Evolutionary conservation across 169 alveolate species (phyloP).

Genomic region (Sarcocystis neurona): DNA sequence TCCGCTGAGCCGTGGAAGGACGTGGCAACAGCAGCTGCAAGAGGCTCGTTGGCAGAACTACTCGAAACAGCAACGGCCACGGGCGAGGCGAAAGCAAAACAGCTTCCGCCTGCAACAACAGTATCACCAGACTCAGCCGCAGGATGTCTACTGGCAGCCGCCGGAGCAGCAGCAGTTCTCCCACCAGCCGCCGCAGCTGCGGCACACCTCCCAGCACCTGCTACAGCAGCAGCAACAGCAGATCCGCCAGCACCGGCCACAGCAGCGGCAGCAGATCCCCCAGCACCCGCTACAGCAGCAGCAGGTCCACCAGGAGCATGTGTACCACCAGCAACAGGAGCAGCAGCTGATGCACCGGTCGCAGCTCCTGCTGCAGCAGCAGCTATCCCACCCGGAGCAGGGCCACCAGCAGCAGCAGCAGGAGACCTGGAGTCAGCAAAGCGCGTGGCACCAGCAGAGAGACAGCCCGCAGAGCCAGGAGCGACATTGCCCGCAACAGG

Average conservation of each 20-base stretch:
- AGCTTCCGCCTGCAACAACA: constrained; percentile 22
- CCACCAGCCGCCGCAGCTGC: neutral
- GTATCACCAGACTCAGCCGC: constrained; percentile 5
- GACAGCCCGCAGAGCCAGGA: neutral
- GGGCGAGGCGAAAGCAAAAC: constrained; percentile 12
- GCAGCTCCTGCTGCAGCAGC: constrained; percentile 8
- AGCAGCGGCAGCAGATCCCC: neutral
- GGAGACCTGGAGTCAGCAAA: neutral
- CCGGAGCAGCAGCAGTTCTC: neutral
- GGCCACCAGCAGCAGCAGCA: neutral
- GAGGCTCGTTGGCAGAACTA: neutral
- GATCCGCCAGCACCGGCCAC: neutral
- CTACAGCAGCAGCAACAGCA: constrained; percentile 29
- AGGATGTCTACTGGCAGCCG: neutral
- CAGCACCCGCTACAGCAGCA: neutral
- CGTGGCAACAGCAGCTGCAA: neutral
- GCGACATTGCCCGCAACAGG: neutral
- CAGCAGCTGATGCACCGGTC: neutral
- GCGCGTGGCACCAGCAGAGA: neutral
- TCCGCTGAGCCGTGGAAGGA: neutral
- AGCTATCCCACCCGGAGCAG: neutral
- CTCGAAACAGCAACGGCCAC: constrained; percentile 11
- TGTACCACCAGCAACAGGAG: neutral
- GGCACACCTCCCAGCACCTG: neutral
- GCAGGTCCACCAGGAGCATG: neutral